These are phyloP conservation scores for Aspergillus melleus DNA, from an alignment of 2,329 filamentous ascomycete species.

Conservation along the genomic window DNA sequence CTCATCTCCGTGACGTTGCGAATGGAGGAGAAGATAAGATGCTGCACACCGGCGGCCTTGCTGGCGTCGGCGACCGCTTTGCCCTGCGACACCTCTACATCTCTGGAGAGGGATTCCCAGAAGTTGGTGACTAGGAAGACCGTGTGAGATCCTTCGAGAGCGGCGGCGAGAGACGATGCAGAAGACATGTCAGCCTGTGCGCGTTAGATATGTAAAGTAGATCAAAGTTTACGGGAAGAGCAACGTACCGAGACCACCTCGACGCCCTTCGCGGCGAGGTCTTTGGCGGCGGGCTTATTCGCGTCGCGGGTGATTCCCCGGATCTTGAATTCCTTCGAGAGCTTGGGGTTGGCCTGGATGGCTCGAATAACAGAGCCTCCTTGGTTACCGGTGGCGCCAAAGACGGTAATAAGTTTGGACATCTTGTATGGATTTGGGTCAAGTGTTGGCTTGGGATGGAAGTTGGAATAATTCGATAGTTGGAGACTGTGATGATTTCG, in stretches of 20 bases:
- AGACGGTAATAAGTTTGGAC: conserved; percentile 40
- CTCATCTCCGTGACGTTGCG: conserved; percentile 32
- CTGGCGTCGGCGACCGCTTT: conserved; percentile 42
- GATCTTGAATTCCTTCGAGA: conserved; percentile 50
- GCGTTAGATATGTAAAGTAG: not conserved
- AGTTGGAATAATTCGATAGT: not conserved
- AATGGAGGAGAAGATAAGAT: conserved; percentile 45
- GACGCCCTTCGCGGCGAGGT: conserved; percentile 30
- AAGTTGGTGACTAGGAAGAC: conserved; percentile 53
- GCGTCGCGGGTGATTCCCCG: conserved; percentile 54
- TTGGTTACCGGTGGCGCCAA: conserved; percentile 56
- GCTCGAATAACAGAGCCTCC: conserved; percentile 50
- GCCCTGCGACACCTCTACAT: conserved; percentile 33
- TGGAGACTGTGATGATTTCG: not conserved
- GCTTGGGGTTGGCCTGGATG: conserved; percentile 46
- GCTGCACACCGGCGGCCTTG: conserved; percentile 36
- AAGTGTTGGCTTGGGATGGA: not conserved
- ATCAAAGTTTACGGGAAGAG: not conserved
- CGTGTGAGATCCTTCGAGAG: conserved; percentile 48
- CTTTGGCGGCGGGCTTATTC: conserved; percentile 29
- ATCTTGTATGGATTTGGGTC: not conserved
- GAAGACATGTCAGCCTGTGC: conserved; percentile 44
- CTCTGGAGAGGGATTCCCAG: conserved; percentile 27
- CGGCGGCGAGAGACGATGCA: conserved; percentile 40
- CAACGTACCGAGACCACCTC: conserved; percentile 34